Percentiles rank a stretch among this genome's conserved stretches.
Evolutionary conservation across 768 basidiomycete genomes (phyloP).

Genomic region (Naganishia kalamii): DNA sequence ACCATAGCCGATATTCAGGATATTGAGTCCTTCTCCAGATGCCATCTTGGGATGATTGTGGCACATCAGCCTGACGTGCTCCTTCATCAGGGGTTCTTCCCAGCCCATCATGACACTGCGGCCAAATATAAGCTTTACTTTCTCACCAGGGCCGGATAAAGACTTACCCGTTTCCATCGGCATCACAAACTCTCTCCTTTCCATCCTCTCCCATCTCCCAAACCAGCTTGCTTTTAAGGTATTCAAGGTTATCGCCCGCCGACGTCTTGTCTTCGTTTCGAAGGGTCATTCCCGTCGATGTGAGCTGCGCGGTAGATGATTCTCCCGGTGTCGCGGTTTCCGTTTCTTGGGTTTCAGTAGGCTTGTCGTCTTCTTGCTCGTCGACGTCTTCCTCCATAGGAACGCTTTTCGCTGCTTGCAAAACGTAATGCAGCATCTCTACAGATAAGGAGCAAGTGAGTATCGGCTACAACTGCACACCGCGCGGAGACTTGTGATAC

Average conservation of each 20-base stretch:
- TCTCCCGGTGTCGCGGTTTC: neutral
- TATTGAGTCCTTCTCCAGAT: slow-evolving; percentile 50
- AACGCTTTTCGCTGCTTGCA: slow-evolving; percentile 30
- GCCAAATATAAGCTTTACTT: neutral
- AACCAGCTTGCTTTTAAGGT: slow-evolving; percentile 62
- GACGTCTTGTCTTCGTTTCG: slow-evolving; percentile 41
- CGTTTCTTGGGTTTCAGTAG: neutral
- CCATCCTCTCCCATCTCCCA: slow-evolving; percentile 66
- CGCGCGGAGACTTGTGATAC: slow-evolving; percentile 30
- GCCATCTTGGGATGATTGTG: slow-evolving; percentile 49
- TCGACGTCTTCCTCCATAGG: slow-evolving; percentile 12
- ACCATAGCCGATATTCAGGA: slow-evolving; percentile 91
- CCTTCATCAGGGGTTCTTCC: slow-evolving; percentile 80
- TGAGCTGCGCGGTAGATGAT: slow-evolving; percentile 26
- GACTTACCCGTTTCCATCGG: slow-evolving; percentile 54
- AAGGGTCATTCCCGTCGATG: slow-evolving; percentile 22
- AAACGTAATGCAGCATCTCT: slow-evolving; percentile 44
- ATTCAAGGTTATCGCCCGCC: slow-evolving; percentile 50
- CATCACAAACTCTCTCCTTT: slow-evolving; percentile 74
- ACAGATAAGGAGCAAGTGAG: slow-evolving; percentile 40
- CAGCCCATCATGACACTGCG: slow-evolving; percentile 94
- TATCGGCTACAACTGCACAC: slow-evolving; percentile 3
- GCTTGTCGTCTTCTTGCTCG: neutral
- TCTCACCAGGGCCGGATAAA: too few species aligned
- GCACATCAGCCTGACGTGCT: slow-evolving; percentile 66